Conservation (phyloP, 2,329 filamentous ascomycete species). For the Fusarium cicatricum region DNA sequence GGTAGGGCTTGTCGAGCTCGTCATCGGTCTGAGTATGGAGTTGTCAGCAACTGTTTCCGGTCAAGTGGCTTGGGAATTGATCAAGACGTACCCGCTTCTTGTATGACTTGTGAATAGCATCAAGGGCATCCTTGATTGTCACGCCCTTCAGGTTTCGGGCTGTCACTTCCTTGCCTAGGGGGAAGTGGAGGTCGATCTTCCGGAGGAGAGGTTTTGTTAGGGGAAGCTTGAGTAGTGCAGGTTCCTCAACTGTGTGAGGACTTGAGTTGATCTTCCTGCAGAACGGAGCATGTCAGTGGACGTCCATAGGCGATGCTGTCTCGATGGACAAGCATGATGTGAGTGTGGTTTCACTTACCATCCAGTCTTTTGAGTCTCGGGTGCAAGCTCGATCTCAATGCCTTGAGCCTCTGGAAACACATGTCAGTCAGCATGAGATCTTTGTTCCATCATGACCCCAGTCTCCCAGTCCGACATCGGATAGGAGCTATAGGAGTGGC, state of each 20-base stretch:
- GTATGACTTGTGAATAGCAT: conserved; percentile 95
- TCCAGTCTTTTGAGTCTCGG: conserved; percentile 86
- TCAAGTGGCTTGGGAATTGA: not conserved
- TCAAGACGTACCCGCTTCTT: conserved; percentile 83
- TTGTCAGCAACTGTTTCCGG: conserved; percentile 4
- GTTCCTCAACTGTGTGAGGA: conserved; percentile 79
- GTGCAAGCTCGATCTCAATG: conserved; percentile 75
- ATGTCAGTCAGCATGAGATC: conserved; percentile 36
- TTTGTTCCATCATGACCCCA: not conserved
- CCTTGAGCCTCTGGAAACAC: conserved; percentile 72
- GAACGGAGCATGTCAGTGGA: conserved; percentile 14
- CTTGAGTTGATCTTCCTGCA: conserved; percentile 94
- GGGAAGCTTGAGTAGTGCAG: conserved; percentile 80
- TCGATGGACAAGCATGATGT: too few relatives aligned
- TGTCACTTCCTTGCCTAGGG: conserved; percentile 84
- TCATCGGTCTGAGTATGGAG: conserved; percentile 75
- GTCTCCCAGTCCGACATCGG: conserved; percentile 16
- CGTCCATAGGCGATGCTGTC: not conserved
- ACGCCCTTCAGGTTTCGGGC: conserved; percentile 93
- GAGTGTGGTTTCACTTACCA: conserved; percentile 67
- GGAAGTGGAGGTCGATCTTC: conserved; percentile 94
- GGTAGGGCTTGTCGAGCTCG: conserved; percentile 85
- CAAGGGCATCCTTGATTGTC: conserved; percentile 95
- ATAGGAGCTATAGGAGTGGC: conserved; percentile 7
- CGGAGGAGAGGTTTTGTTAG: conserved; percentile 86